phyloP scores from a whole-genome alignment of 2,329 filamentous ascomycete genomes.

The Zelopaecilomyces penicillatus region DNA sequence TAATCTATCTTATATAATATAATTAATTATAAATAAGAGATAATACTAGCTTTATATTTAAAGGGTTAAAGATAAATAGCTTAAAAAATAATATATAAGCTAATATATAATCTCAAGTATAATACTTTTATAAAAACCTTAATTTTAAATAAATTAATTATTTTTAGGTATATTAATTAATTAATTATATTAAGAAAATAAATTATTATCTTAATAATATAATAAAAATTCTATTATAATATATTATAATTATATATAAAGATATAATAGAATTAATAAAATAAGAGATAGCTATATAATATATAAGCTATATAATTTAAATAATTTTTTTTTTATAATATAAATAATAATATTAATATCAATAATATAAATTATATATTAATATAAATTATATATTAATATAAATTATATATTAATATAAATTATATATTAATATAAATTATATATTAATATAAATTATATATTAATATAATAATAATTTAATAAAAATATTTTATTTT shows the following conservation, averaged over 20 bases:
- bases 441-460: no score
- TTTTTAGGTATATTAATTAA: background rate
- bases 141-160: slow-evolving; percentile 1
- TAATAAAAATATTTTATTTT: no score
- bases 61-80: background rate
- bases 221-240: no score
- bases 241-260: no score
- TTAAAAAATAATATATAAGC: background rate
- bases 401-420: slow-evolving; percentile 1
- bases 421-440: background rate
- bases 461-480: no score
- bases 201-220: no score
- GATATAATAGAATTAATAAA: slow-evolving; percentile 2
- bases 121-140: background rate
- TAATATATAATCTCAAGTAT: background rate
- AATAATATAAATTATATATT: background rate
- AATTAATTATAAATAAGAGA: slow-evolving; percentile 1
- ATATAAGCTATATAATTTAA: slow-evolving; percentile 1
- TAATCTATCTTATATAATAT: no score
- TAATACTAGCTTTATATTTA: background rate
- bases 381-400: background rate
- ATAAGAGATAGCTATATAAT: background rate
- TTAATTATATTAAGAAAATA: no score
- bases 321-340: background rate
- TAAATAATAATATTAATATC: background rate